Conservation (phyloP, 441 rosid genomes). For the Pelargonium myrrhifolium region DNA sequence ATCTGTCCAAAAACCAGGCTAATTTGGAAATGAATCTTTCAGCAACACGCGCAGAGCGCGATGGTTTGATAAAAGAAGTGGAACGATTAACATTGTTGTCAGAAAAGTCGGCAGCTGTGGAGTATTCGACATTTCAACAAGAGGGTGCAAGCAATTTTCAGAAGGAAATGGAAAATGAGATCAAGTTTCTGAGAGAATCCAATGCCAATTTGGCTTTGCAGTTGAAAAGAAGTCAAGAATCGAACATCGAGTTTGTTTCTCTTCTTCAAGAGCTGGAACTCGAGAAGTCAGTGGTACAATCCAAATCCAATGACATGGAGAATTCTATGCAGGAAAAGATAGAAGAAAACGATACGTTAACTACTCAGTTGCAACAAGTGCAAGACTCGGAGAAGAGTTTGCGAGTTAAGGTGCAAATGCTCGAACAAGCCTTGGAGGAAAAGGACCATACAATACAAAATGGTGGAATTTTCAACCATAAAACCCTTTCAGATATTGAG, state of each 20-base stretch:
- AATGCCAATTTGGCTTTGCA: slow-evolving; percentile 40
- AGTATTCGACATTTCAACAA: slow-evolving; percentile 25
- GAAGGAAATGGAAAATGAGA: slow-evolving; percentile 47
- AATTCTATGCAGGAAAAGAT: slow-evolving; percentile 18
- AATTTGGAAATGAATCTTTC: slow-evolving; percentile 38
- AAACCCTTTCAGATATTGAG: slow-evolving; percentile 16
- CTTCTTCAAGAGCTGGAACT: slow-evolving; percentile 54
- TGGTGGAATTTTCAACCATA: neutral
- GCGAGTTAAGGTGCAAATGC: slow-evolving; percentile 30
- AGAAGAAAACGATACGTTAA: slow-evolving; percentile 26
- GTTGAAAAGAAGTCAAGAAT: slow-evolving; percentile 52
- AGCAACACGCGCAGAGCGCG: slow-evolving; percentile 38
- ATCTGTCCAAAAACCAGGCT: slow-evolving; percentile 33
- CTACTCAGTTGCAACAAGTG: slow-evolving; percentile 26
- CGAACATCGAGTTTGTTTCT: slow-evolving; percentile 50
- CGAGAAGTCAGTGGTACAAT: slow-evolving; percentile 19
- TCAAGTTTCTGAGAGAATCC: slow-evolving; percentile 40
- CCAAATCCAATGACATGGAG: slow-evolving; percentile 27
- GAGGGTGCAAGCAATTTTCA: slow-evolving; percentile 16
- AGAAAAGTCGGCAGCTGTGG: slow-evolving; percentile 23
- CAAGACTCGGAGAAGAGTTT: slow-evolving; percentile 38
- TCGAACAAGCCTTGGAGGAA: slow-evolving; percentile 31
- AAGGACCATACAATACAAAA: slow-evolving; percentile 13
- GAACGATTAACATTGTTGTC: slow-evolving; percentile 33
- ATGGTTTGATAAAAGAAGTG: slow-evolving; percentile 42